These are phyloP conservation scores for Umbelopsis ramanniana DNA, from an alignment of 192 early-diverging fungal species.

Conservation along the genomic window DNA sequence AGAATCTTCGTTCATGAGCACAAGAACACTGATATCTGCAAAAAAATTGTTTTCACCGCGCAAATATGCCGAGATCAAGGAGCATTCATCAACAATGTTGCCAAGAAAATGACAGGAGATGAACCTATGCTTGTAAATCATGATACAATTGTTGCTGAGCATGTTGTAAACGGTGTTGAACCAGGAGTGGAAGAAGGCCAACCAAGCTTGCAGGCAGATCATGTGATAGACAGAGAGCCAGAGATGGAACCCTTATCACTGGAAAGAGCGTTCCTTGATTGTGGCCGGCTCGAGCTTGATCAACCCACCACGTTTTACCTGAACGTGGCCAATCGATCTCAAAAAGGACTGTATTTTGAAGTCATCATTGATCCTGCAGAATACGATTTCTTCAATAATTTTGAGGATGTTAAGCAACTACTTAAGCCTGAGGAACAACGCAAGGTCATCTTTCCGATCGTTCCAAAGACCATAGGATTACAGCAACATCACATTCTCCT, in stretches of 20 bases:
- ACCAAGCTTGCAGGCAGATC: not conserved
- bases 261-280: constrained; percentile 52
- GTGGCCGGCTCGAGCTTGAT: constrained; percentile 53
- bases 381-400: constrained; percentile 28
- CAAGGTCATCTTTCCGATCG: constrained; percentile 59
- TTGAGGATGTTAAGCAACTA: not conserved
- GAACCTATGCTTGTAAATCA: not conserved
- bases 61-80: constrained; percentile 52
- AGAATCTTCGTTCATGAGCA: constrained; percentile 77
- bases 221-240: not conserved
- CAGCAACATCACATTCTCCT: constrained; percentile 57
- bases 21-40: constrained; percentile 82
- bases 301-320: constrained; percentile 57
- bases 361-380: constrained; percentile 36
- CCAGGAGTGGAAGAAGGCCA: not conserved
- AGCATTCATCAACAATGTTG: constrained; percentile 31
- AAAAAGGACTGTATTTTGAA: constrained; percentile 36
- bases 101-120: not conserved
- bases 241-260: constrained; percentile 40
- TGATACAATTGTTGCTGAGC: not conserved
- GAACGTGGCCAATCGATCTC: constrained; percentile 49
- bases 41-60: constrained; percentile 66
- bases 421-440: constrained; percentile 59
- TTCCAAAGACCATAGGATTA: constrained; percentile 53
- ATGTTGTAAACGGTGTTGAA: not conserved